Percentiles rank a stretch among this genome's conserved stretches.
These are phyloP conservation scores for Pseudopithomyces chartarum DNA, from an alignment of 2,329 filamentous ascomycete genomes.

Conservation along the genomic window DNA sequence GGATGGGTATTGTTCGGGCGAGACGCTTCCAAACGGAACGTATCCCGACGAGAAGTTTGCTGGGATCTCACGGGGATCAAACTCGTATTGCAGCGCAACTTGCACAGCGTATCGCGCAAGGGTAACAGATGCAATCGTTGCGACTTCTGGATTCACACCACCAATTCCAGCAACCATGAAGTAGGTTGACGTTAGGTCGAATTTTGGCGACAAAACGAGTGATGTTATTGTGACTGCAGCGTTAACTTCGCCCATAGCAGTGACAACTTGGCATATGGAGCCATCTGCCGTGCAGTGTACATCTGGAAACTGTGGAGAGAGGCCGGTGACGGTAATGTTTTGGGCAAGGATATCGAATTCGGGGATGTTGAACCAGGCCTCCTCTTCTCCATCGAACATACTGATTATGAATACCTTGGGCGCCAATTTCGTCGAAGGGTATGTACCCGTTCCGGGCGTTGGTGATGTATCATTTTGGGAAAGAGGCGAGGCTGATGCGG, in stretches of 20 bases:
- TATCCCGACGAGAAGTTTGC: constrained; percentile 70
- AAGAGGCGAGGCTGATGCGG: neutral
- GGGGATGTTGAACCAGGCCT: constrained; percentile 61
- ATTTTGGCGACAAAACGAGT: constrained; percentile 63
- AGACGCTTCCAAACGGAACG: constrained; percentile 61
- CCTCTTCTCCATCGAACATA: constrained; percentile 55
- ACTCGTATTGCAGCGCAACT: constrained; percentile 76
- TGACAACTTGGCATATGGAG: constrained; percentile 70
- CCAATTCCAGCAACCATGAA: constrained; percentile 75
- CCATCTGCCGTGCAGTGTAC: constrained; percentile 67
- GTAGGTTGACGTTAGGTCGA: constrained; percentile 71
- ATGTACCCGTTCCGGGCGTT: neutral
- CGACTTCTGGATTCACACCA: constrained; percentile 72
- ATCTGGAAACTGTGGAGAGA: constrained; percentile 68
- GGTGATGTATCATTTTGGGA: neutral
- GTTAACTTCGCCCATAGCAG: constrained; percentile 66
- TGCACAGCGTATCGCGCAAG: constrained; percentile 74
- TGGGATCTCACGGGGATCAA: constrained; percentile 72
- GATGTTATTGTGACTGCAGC: constrained; percentile 70
- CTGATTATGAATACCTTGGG: constrained; percentile 68
- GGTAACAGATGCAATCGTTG: constrained; percentile 69
- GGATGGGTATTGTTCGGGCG: constrained; percentile 52
- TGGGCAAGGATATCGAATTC: constrained; percentile 62
- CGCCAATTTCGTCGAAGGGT: constrained; percentile 50
- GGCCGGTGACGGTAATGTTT: constrained; percentile 64